A percentile compares a stretch with the other conserved stretches of the same genome.
These are phyloP conservation scores for Elaeis oleifera DNA, from an alignment of 202 grass and related monocot species.

Conservation along the genomic window DNA sequence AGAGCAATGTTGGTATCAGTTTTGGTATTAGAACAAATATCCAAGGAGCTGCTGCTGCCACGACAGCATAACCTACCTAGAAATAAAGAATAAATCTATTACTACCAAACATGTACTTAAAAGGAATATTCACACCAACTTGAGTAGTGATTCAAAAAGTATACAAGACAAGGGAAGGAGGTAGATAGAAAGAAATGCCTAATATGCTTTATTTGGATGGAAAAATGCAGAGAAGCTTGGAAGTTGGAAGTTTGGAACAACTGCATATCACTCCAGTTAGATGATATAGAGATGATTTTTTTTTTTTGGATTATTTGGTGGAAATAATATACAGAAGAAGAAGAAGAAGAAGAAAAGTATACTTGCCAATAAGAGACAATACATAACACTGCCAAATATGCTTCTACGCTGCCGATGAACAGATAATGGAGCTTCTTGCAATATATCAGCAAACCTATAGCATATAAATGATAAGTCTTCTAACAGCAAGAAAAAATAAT, in stretches of 20 bases:
- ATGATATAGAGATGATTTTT: no score
- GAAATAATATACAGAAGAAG: background rate
- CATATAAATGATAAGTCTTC: background rate
- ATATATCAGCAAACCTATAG: constrained; percentile 80
- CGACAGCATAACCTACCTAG: constrained; percentile 71
- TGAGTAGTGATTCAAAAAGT: no score
- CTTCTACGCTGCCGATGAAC: constrained; percentile 73
- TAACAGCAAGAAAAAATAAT: background rate
- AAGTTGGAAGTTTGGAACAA: no score
- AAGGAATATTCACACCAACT: background rate
- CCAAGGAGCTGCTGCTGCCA: constrained; percentile 77
- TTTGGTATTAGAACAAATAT: constrained; percentile 62
- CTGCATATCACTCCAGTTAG: no score
- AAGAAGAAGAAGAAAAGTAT: constrained; percentile 9
- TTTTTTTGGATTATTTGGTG: no score
- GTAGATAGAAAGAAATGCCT: no score
- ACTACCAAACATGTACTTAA: background rate
- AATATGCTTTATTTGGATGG: no score
- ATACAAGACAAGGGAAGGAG: no score
- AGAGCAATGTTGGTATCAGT: constrained; percentile 69
- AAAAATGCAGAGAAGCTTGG: no score
- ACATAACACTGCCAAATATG: constrained; percentile 70
- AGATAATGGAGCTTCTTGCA: constrained; percentile 75
- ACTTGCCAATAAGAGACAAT: constrained; percentile 92
- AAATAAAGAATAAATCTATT: constrained; percentile 26